phyloP scores from a whole-genome alignment of 1,284 basidiomycete species.

The Somion occarium region DNA sequence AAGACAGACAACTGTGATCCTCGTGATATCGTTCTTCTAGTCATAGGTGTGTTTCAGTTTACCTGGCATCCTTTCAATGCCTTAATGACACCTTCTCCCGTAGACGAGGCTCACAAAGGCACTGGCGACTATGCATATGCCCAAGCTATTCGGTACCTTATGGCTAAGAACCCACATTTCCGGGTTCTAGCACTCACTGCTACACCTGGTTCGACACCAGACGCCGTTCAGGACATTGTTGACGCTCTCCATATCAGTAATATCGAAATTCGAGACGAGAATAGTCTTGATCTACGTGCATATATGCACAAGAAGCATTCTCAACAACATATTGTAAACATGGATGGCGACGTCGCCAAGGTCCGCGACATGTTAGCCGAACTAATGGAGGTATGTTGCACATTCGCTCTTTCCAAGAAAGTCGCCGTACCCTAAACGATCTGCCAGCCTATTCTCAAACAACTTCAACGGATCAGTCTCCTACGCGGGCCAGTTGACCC shows the following conservation, averaged over 20 bases:
- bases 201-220: conserved; percentile 86
- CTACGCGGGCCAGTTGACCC: conserved; percentile 32
- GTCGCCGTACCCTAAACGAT: neutral
- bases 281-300: conserved; percentile 81
- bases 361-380: conserved; percentile 56
- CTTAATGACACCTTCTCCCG: conserved; percentile 4
- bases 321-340: conserved; percentile 66
- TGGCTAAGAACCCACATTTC: conserved; percentile 92
- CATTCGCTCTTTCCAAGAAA: neutral
- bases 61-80: neutral
- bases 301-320: conserved; percentile 89
- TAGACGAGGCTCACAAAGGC: conserved; percentile 95
- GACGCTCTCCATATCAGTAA: conserved; percentile 95
- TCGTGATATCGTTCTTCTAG: conserved; percentile 75
- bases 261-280: conserved; percentile 93
- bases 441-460: conserved; percentile 27
- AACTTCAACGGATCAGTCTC: conserved; percentile 21
- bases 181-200: conserved; percentile 93
- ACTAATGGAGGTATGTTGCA: conserved; percentile 68
- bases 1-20: conserved; percentile 71
- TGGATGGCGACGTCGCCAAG: conserved; percentile 55
- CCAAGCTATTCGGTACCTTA: conserved; percentile 84
- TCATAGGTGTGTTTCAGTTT: conserved; percentile 55
- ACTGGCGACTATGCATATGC: conserved; percentile 94
- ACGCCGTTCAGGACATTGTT: conserved; percentile 88